phyloP scores from a whole-genome alignment of 2,329 filamentous ascomycete genomes.

The Pseudogymnoascus sp. region DNA sequence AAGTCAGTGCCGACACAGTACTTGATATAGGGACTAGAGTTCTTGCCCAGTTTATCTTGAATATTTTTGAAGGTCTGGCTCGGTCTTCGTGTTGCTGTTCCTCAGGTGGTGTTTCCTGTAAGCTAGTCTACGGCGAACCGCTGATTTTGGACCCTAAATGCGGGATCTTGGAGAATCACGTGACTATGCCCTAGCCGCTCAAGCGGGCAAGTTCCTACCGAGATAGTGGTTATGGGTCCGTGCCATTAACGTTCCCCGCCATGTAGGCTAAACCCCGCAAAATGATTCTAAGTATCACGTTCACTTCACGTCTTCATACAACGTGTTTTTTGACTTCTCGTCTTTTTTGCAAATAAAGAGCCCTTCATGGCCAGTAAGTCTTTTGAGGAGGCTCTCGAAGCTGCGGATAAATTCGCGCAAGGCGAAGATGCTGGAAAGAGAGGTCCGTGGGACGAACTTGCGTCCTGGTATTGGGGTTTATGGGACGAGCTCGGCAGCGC shows the following conservation, averaged over 20 bases:
- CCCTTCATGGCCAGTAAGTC: neutral
- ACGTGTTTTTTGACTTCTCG: neutral
- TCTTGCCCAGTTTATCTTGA: neutral
- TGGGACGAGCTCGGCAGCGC: constrained; percentile 7
- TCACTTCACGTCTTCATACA: neutral
- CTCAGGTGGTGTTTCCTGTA: neutral
- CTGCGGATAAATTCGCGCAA: neutral
- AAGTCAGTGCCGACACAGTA: neutral
- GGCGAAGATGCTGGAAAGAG: neutral
- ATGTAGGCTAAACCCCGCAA: neutral
- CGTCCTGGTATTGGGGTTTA: constrained; percentile 11
- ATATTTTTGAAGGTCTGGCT: neutral
- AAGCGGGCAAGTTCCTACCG: neutral
- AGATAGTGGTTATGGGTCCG: neutral
- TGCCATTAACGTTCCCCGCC: neutral
- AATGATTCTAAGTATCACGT: neutral
- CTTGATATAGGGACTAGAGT: neutral
- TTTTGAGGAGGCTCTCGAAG: neutral
- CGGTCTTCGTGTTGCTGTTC: neutral
- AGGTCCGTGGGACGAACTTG: constrained; percentile 10
- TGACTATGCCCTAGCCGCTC: neutral
- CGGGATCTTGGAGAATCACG: neutral
- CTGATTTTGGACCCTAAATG: neutral
- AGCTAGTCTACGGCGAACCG: neutral
- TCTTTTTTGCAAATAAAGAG: neutral